Conservation (phyloP, 2,329 filamentous ascomycete genomes). For the Claviceps sp. region DNA sequence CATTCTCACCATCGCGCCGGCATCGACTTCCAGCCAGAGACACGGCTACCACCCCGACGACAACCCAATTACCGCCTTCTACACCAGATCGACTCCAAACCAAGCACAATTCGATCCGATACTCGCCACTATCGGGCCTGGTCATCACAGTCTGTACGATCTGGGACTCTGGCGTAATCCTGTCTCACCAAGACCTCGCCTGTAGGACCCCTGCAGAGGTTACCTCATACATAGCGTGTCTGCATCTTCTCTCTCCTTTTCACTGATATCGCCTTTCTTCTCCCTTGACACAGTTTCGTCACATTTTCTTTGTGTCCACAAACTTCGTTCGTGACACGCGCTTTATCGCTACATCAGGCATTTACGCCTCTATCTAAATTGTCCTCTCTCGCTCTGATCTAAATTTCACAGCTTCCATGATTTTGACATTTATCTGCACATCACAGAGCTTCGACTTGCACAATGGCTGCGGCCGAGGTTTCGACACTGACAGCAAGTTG, state of each 20-base stretch:
- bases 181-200: not conserved
- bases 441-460: conserved; percentile 32
- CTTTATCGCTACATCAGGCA: no score
- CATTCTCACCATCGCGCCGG: not conserved
- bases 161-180: not conserved
- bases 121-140: not conserved
- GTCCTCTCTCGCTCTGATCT: not conserved
- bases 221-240: not conserved
- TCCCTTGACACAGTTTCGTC: not conserved
- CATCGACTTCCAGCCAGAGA: not conserved
- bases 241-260: not conserved
- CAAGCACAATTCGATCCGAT: not conserved
- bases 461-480: conserved; percentile 41
- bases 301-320: no score
- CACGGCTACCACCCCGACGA: not conserved
- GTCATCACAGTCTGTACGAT: not conserved
- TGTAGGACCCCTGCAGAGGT: not conserved
- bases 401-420: conserved; percentile 35
- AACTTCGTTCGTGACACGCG: no score
- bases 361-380: no score
- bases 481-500: conserved; percentile 28
- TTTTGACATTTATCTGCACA: conserved; percentile 28
- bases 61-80: not conserved
- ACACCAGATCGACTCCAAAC: not conserved
- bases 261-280: not conserved